A percentile compares a stretch with the other conserved stretches of the same genome.
phyloP scores from a whole-genome alignment of 1,284 basidiomycete genomes.

The Fomitopsis schrenkii region DNA sequence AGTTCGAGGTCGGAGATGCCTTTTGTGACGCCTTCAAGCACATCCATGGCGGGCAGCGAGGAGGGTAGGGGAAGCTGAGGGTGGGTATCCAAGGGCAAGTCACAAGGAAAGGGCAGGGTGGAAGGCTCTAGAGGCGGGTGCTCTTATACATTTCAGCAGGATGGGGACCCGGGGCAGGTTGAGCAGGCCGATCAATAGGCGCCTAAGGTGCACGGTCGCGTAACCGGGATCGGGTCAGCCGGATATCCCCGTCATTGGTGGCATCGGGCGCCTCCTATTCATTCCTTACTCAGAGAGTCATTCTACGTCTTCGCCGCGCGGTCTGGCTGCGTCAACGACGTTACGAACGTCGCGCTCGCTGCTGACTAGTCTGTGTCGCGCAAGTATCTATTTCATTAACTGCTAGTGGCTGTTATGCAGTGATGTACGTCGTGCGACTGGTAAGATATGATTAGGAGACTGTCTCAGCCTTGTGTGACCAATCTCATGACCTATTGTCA shows the following conservation, averaged over 20 bases:
- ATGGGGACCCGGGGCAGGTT: neutral
- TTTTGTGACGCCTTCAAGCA: slow-evolving; percentile 12
- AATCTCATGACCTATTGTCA: slow-evolving; percentile 6
- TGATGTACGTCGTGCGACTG: neutral
- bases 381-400: neutral
- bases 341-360: neutral
- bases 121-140: neutral
- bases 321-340: neutral
- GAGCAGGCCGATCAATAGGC: neutral
- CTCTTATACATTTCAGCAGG: neutral
- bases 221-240: neutral
- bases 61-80: neutral
- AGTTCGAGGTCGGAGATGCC: slow-evolving; percentile 40
- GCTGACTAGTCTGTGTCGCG: too few species aligned
- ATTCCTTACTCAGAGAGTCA: neutral
- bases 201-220: neutral
- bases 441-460: neutral
- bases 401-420: neutral
- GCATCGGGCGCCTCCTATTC: neutral
- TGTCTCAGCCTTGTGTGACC: slow-evolving; percentile 6
- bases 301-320: neutral
- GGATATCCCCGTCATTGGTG: neutral
- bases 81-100: neutral
- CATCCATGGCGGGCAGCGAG: neutral
- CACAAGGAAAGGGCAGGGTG: neutral